Percentiles rank a stretch among this genome's conserved stretches.
phyloP scores from a whole-genome alignment of 176 grass and related monocot genomes.

The Secale cereale region DNA sequence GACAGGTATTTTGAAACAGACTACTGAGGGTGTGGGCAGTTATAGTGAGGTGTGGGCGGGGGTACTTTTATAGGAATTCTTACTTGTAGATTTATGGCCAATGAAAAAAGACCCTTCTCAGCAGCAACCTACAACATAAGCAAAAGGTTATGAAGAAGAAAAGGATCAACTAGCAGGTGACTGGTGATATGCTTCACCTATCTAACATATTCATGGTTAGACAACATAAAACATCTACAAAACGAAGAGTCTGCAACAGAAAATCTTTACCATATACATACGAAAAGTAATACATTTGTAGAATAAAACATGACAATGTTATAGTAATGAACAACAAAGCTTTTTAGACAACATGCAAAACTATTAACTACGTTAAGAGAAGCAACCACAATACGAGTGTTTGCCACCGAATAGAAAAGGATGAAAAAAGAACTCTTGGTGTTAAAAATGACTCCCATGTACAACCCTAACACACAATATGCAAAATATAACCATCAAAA shows the following conservation, averaged over 20 bases:
- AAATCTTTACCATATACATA: neutral
- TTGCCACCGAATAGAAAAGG: neutral
- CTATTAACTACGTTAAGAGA: neutral
- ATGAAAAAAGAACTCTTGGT: neutral
- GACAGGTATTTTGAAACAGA: neutral
- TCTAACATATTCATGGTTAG: conserved; percentile 24
- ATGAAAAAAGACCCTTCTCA: conserved; percentile 85
- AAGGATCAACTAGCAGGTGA: conserved; percentile 19
- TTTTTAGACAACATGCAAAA: neutral
- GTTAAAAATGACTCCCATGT: neutral
- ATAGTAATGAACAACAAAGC: neutral
- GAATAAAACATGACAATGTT: neutral
- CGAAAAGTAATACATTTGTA: neutral
- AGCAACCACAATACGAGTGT: neutral
- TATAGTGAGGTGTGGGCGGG: neutral
- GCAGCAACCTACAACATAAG: conserved; percentile 78
- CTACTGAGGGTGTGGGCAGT: neutral
- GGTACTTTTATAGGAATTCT: conserved; percentile 24
- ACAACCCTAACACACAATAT: neutral
- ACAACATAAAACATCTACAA: neutral
- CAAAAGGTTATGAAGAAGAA: conserved; percentile 18
- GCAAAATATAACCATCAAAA: conserved; percentile 16
- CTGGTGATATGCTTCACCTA: neutral
- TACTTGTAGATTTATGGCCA: conserved; percentile 98
- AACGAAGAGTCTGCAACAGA: neutral